These are phyloP conservation scores for Penicillium macrosclerotiorum DNA, from an alignment of 495 filamentous ascomycete species.

Conservation along the genomic window DNA sequence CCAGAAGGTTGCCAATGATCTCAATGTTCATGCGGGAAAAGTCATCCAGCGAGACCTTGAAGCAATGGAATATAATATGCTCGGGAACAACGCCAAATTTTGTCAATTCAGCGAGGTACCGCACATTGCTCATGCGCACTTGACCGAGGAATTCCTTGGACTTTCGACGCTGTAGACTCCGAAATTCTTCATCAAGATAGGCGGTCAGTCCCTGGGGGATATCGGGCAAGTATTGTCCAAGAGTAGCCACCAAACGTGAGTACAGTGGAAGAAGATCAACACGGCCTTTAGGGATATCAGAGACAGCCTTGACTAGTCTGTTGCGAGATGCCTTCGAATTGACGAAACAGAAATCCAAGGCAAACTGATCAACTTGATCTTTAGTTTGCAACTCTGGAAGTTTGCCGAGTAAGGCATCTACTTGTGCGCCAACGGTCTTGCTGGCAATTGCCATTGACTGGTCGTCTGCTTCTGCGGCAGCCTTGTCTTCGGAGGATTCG, in stretches of 20 bases:
- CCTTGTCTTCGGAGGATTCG: constrained; percentile 49
- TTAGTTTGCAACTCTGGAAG: constrained; percentile 88
- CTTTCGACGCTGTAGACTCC: constrained; percentile 96
- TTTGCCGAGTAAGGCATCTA: constrained; percentile 84
- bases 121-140: constrained; percentile 89
- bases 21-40: constrained; percentile 99
- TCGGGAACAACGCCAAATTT: constrained; percentile 98
- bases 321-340: constrained; percentile 98
- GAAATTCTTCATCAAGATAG: constrained; percentile 94
- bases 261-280: constrained; percentile 89
- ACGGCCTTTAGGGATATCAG: constrained; percentile 91
- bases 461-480: constrained; percentile 64
- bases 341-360: constrained; percentile 95
- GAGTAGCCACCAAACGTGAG: constrained; percentile 86
- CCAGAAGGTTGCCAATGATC: constrained; percentile 94
- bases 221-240: constrained; percentile 91
- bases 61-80: constrained; percentile 97
- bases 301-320: constrained; percentile 84
- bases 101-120: constrained; percentile 94
- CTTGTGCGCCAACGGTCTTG: constrained; percentile 95
- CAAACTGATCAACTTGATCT: constrained; percentile 85
- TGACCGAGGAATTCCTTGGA: constrained; percentile 96
- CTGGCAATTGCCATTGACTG: constrained; percentile 92
- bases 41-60: constrained; percentile 96
- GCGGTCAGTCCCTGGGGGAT: constrained; percentile 87